Base-by-base conservation (phyloP, 352 stramenopile species). In the Elongisporangium anandrum region DNA sequence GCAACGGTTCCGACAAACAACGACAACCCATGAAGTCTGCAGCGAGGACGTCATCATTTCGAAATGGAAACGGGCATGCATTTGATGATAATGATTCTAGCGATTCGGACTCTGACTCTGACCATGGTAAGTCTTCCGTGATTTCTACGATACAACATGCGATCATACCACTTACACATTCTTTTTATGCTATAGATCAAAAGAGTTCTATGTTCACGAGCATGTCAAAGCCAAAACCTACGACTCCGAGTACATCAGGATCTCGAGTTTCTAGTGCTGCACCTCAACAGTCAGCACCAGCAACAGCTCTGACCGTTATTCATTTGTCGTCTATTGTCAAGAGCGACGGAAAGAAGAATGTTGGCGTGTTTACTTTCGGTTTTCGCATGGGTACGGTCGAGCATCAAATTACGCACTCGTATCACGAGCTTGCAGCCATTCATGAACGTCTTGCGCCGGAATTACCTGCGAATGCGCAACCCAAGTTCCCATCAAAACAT, bases 401-500 rank as follows among this genome's bases (percentile, higher is more conserved):
- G 55, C 73, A 87, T 57, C 72, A 54, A 22, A 84, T 92, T 55
- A 73, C 75, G 16, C 70, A 75, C 26, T 90, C 77, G 17, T 94
- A 91, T 64, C 63, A 79, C 39, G 78, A 93, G 50, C 85, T 90
- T 51, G 80, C 92, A 56, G 76, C 73, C 21, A 89, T 90, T 20
- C 83, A 94, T 52, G 52, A 65, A n/a, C 75, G 76, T 0, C 50
- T 94, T 48, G 55, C 52, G 12, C 55, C 59, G 3, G 78, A 77
- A 26, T 71, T 73, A 34, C 23, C 65, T 2, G 54, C 29, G 6
- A 60, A 65, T 7, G 54, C 53, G 16, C 62, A 92, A 26, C 85
- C 83, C 2, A 94, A 91, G 54, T 91, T 94, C 53, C 85, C 85
- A 15, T 84, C 83, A 0, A 94, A 92, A 56, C 83, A 94, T 50